Conservation (phyloP, 805 yeast species). For the Saturnispora besseyi region DNA sequence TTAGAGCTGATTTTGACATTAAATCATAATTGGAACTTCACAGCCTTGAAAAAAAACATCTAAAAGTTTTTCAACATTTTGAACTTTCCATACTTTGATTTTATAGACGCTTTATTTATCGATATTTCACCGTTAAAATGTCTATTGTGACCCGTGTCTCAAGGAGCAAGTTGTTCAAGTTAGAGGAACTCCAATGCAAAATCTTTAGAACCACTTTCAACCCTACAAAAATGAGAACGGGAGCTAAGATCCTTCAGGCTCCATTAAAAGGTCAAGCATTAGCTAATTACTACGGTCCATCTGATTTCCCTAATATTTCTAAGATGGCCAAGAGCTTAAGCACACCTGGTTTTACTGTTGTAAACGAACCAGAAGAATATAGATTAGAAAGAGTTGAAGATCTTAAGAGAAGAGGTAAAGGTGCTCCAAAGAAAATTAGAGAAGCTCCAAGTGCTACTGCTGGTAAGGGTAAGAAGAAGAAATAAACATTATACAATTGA, state of each 20-base stretch:
- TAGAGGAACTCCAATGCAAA: conserved; percentile 51
- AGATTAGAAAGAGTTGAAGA: conserved; percentile 54
- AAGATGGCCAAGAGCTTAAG: conserved; percentile 21
- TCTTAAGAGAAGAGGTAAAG: conserved; percentile 80
- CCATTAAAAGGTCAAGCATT: conserved; percentile 68
- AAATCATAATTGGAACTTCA: background rate
- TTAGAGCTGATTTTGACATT: background rate
- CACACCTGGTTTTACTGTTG: conserved; percentile 32
- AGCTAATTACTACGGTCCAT: conserved; percentile 65
- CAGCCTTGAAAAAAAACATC: conserved; percentile 2
- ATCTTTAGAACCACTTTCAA: conserved; percentile 66
- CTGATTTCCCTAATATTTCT: conserved; percentile 53
- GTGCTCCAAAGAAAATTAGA: conserved; percentile 73
- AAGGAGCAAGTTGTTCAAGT: conserved; percentile 39
- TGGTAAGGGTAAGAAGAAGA: conserved; percentile 34
- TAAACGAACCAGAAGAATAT: conserved; percentile 62
- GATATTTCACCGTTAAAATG: background rate
- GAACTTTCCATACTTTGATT: background rate
- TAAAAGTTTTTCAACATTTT: conserved; percentile 4
- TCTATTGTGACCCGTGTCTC: conserved; percentile 17
- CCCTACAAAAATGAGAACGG: conserved; percentile 59
- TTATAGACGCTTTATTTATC: background rate
- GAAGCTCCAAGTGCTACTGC: conserved; percentile 29
- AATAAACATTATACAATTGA: background rate
- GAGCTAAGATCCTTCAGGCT: conserved; percentile 57